These are phyloP conservation scores for Jasminum sambac DNA, from an alignment of 257 asterid species.

Conservation along the genomic window DNA sequence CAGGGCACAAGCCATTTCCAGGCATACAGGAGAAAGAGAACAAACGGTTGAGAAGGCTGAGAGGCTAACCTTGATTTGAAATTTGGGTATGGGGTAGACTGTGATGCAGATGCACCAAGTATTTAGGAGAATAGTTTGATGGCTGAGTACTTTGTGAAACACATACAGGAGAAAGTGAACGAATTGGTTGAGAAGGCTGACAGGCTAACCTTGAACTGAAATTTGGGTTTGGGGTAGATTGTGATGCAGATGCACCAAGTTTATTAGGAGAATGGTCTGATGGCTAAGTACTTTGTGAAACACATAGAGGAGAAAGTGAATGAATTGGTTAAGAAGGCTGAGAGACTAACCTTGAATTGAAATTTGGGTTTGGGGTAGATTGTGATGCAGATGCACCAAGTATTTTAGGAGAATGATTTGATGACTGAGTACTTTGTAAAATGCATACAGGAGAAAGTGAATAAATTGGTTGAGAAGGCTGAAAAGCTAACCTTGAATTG, in stretches of 20 bases:
- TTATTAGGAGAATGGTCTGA: slow-evolving; percentile 2
- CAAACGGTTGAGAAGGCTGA: slow-evolving; percentile 10
- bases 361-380: background rate
- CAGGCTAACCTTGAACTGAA: background rate
- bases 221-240: background rate
- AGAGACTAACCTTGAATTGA: background rate
- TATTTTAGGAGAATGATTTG: background rate
- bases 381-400: background rate
- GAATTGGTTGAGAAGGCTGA: slow-evolving; percentile 2
- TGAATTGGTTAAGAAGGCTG: slow-evolving; percentile 1
- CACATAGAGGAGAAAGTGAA: slow-evolving; percentile 3
- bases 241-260: background rate
- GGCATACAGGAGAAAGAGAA: slow-evolving; percentile 2
- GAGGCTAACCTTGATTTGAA: slow-evolving; percentile 13
- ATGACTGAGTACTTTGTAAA: background rate
- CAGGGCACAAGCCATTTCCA: slow-evolving; percentile 5
- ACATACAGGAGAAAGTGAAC: slow-evolving; percentile 3
- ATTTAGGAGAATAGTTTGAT: background rate
- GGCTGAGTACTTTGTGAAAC: background rate
- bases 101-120: background rate
- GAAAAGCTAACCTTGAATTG: background rate
- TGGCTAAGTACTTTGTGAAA: background rate
- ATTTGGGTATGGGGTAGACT: slow-evolving; percentile 6
- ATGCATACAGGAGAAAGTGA: slow-evolving; percentile 6
- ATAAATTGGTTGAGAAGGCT: slow-evolving; percentile 2